Evolutionary conservation across 108 stramenopile species (phyloP), one percentile per base, ranked within the genome.

Genomic region (Nitzschia palea): DNA sequence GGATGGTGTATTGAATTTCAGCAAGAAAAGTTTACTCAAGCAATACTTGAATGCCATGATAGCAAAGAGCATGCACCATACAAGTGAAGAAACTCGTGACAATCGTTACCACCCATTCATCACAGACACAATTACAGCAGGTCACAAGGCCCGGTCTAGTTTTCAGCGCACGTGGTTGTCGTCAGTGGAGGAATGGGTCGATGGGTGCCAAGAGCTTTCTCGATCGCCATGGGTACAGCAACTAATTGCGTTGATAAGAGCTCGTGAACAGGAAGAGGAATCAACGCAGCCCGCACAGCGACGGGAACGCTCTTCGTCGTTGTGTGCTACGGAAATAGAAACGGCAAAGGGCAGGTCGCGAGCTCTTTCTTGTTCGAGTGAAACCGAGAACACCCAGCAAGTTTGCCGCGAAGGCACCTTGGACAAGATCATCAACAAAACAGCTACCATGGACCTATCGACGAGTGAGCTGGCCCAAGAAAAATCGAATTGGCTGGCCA

Each of bases 1-100:
- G 23, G 92, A 90, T 77, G 92, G 85, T 40, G 92, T 94, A 4
- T 58, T 94, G 37, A 80, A 86, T 27, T 62, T 86, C 34, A 82
- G 67, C 9, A 83, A 81, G 44, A 85, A 77, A 35, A 67, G 70
- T 26, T 86, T 78, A 22, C 58, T 90, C 50, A 76, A 83, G 34
- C 58, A 68, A 33, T 89, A 86, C 57, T 45, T 94, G 30, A 68
- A 78, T 15, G 78, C 77, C 29, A 68, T 68, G 67, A 34, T 77
- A 28, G 56, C 68, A 36, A 65, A 84, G 47, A 71, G 64, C 44
- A 33, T 55, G 2, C 28, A 55, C 32, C 50, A 44, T 31, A 23
- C 33, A 1, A 10, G 32, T 9, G 72, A 47, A 15, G 60, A 44
- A 30, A 42, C 25, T 9, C 66, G 64, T 5, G 90, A 91, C 68